Percentiles rank a stretch among this genome's conserved stretches.
Evolutionary conservation across 306 rosid genomes (phyloP).

Genomic region (Fagus crenata): DNA sequence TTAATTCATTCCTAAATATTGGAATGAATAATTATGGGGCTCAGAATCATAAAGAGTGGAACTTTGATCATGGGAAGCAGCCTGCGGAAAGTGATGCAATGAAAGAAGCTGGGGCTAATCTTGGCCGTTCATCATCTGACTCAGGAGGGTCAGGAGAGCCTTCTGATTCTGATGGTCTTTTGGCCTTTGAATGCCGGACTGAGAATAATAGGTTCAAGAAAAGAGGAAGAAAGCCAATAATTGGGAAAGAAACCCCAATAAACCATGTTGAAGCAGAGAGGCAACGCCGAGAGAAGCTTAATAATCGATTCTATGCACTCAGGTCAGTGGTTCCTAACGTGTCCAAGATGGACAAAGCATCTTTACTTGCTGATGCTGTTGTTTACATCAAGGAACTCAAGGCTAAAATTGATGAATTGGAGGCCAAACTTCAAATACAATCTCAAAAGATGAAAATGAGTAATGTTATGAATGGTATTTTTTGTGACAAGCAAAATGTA

Average conservation of each 20-base stretch:
- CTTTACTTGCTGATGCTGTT: constrained; percentile 56
- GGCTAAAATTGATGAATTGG: constrained; percentile 31
- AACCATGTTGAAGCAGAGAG: constrained; percentile 71
- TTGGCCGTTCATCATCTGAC: constrained; percentile 28
- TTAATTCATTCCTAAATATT: not conserved
- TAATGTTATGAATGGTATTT: not conserved
- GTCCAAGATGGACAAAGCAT: constrained; percentile 76
- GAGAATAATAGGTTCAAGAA: not conserved
- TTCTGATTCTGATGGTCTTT: constrained; percentile 26
- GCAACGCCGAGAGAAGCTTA: constrained; percentile 53
- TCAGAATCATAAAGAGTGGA: not conserved
- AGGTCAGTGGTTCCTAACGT: constrained; percentile 67
- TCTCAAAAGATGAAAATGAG: not conserved
- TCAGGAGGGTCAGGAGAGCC: constrained; percentile 19
- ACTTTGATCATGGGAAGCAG: not conserved
- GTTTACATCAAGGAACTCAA: constrained; percentile 56
- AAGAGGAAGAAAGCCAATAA: constrained; percentile 10
- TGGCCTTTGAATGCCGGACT: not conserved
- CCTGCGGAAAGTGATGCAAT: not conserved
- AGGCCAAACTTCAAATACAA: constrained; percentile 19
- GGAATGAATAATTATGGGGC: not conserved
- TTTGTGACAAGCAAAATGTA: not conserved
- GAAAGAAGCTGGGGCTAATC: not conserved
- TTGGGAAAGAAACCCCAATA: constrained; percentile 20
- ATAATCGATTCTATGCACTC: constrained; percentile 63